These are phyloP conservation scores for Penicillium robsamsonii DNA, from an alignment of 495 filamentous ascomycete genomes.

Conservation along the genomic window DNA sequence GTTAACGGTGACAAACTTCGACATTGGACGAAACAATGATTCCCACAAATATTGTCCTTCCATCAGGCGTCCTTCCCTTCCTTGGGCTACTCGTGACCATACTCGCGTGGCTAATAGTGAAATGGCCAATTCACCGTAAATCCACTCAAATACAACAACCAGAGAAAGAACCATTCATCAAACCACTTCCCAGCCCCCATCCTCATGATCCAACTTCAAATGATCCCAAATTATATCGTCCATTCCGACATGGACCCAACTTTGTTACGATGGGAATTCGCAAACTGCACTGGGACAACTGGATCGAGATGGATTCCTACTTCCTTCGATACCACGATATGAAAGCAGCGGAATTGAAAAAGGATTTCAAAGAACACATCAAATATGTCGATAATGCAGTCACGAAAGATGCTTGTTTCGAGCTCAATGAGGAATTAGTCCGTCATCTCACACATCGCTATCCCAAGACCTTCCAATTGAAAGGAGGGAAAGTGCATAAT, in stretches of 20 bases:
- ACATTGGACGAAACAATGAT: not conserved
- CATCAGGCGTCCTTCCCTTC: conserved; percentile 3
- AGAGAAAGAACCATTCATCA: conserved; percentile 9
- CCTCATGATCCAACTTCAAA: conserved; percentile 30
- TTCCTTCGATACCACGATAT: conserved; percentile 63
- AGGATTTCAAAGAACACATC: conserved; percentile 18
- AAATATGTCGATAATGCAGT: conserved; percentile 35
- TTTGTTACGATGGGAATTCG: conserved; percentile 76
- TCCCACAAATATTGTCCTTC: not conserved
- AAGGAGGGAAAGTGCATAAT: conserved; percentile 59
- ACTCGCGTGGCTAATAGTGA: conserved; percentile 4
- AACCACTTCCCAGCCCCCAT: conserved; percentile 13
- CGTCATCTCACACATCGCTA: conserved; percentile 68
- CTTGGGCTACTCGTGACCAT: conserved; percentile 3
- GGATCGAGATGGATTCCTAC: conserved; percentile 77
- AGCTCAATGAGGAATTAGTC: conserved; percentile 67
- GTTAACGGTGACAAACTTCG: not conserved
- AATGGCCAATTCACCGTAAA: conserved; percentile 7
- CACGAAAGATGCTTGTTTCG: conserved; percentile 60
- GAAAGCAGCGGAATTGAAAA: conserved; percentile 59
- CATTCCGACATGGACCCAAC: conserved; percentile 67
- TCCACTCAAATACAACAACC: not conserved
- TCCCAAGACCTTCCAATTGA: conserved; percentile 58
- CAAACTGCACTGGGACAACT: conserved; percentile 63
- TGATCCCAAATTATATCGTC: conserved; percentile 68